Base-by-base conservation (phyloP, 75 land plant genomes). In the Isoetes taiwanensis region DNA sequence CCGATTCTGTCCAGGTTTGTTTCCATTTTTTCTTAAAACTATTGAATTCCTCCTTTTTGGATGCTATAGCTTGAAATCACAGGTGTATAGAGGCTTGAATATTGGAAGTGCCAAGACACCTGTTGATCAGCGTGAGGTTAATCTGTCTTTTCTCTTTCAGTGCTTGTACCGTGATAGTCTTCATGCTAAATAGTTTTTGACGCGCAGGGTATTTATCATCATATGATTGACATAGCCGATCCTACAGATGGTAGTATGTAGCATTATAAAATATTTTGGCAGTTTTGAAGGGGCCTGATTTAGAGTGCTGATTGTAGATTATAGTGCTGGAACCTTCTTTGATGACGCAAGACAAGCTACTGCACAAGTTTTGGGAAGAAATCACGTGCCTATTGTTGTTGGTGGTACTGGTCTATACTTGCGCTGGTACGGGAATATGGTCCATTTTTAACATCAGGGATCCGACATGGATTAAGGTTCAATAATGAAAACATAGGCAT, bases 1-100 rank as follows among this genome's bases (percentile, higher is more conserved):
- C 97, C 39, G 97, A 91, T 54, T 91, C 97, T 28, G 89, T 91
- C 11, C 97, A 91, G 85, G 91, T 85, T 34, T 21, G n/a, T n/a
- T n/a, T n/a, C n/a, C n/a, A n/a, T n/a, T n/a, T n/a, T n/a, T n/a
- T n/a, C n/a, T n/a, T n/a, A n/a, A n/a, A n/a, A n/a, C n/a, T n/a
- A n/a, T n/a, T n/a, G n/a, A n/a, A n/a, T n/a, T n/a, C n/a, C n/a
- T n/a, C n/a, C n/a, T n/a, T n/a, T n/a, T n/a, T n/a, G n/a, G n/a
- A n/a, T n/a, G n/a, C n/a, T n/a, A n/a, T n/a, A n/a, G n/a, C n/a
- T n/a, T n/a, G n/a, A n/a, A n/a, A n/a, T n/a, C n/a, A 5, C 72
- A 86, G 90, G 97, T 90, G 1, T 90, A 86, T 59, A 55, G 70
- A 35, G 97, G 88, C 24, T 80, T 90, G 52, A 80, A 90, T 63